Conservation (phyloP, 805 yeast species). For the Kodamaea leandrae region DNA sequence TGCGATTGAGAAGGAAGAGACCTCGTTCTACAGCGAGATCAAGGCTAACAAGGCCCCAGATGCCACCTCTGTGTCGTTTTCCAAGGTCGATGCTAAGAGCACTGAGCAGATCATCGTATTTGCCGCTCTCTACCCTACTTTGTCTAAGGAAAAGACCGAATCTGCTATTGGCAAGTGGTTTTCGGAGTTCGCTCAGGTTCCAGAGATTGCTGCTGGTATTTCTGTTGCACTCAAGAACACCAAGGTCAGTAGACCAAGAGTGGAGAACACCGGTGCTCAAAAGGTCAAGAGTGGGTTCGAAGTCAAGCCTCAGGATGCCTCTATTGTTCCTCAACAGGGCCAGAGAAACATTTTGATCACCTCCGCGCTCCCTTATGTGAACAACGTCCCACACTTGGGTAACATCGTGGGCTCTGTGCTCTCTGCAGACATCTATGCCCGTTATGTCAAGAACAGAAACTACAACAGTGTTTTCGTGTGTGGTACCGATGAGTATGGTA, state of each 20-base stretch:
- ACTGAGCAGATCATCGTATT: conserved; percentile 59
- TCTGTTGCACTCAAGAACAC: conserved; percentile 46
- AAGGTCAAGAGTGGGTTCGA: conserved; percentile 31
- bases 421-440: conserved; percentile 89
- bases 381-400: conserved; percentile 97
- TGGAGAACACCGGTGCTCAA: conserved; percentile 39
- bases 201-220: conserved; percentile 45
- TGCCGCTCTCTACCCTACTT: conserved; percentile 51
- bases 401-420: conserved; percentile 94
- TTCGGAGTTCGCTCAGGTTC: conserved; percentile 34
- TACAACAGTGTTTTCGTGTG: conserved; percentile 83
- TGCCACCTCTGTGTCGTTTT: conserved; percentile 4
- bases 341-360: conserved; percentile 86
- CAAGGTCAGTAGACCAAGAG: conserved; percentile 39
- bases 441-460: conserved; percentile 86
- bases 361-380: conserved; percentile 96
- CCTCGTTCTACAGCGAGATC: conserved; percentile 39
- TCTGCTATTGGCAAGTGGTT: conserved; percentile 35
- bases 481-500: conserved; percentile 99
- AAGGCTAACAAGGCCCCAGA: conserved; percentile 22
- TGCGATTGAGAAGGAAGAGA: conserved; percentile 44
- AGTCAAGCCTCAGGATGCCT: conserved; percentile 29
- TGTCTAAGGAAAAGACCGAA: conserved; percentile 1
- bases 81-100: conserved; percentile 18
- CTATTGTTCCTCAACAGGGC: conserved; percentile 56